Percentiles rank a stretch among this genome's conserved stretches.
Evolutionary conservation across 495 filamentous ascomycete species (phyloP).

Genomic region (Penicillium flavigenum): DNA sequence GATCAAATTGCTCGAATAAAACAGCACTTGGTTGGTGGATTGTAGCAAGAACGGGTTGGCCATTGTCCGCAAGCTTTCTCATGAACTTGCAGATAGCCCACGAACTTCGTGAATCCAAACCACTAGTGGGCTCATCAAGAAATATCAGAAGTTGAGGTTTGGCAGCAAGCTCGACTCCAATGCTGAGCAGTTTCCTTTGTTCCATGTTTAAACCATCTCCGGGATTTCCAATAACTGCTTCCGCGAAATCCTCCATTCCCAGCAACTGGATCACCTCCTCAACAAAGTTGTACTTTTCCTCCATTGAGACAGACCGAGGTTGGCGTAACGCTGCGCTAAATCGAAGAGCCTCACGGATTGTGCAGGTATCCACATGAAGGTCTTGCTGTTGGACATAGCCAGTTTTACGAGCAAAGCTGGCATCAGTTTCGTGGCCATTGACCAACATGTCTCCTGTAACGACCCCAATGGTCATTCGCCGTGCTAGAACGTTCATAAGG

Average conservation of each 20-base stretch:
- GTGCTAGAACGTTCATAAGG: constrained; percentile 60
- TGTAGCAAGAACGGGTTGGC: constrained; percentile 86
- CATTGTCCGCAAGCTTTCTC: constrained; percentile 82
- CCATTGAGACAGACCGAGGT: constrained; percentile 50
- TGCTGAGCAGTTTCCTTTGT: constrained; percentile 84
- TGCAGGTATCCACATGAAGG: constrained; percentile 82
- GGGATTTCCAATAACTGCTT: constrained; percentile 46
- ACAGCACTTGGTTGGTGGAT: constrained; percentile 94
- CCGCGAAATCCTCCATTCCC: constrained; percentile 48
- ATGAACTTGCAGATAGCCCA: constrained; percentile 81
- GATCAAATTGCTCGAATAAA: constrained; percentile 91
- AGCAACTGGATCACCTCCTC: constrained; percentile 55
- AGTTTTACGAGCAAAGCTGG: constrained; percentile 84
- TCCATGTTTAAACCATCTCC: constrained; percentile 80
- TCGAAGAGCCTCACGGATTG: constrained; percentile 47
- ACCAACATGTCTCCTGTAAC: constrained; percentile 57
- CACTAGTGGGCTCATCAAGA: constrained; percentile 91
- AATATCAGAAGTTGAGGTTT: constrained; percentile 89
- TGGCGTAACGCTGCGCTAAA: constrained; percentile 77
- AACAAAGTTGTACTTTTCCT: constrained; percentile 52
- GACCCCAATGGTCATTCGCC: constrained; percentile 52
- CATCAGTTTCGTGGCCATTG: constrained; percentile 57
- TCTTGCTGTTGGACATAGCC: constrained; percentile 95
- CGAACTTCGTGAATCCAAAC: constrained; percentile 80
- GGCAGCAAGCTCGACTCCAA: constrained; percentile 88